These are phyloP conservation scores for Psidium guajava DNA, from an alignment of 345 rosid genomes.

Conservation along the genomic window DNA sequence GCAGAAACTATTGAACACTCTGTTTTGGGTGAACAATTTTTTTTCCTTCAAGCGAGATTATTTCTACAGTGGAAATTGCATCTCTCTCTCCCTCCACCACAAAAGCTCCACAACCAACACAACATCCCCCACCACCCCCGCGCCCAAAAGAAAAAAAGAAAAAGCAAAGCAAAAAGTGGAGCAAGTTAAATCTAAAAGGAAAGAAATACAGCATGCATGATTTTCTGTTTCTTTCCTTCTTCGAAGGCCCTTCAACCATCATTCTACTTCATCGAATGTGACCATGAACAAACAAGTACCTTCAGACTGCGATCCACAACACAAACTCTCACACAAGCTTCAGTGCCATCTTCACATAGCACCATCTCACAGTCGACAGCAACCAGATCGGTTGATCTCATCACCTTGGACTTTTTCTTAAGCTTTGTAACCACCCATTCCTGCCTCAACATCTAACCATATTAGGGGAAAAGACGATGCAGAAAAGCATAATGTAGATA, in stretches of 20 bases:
- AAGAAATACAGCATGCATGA: not conserved
- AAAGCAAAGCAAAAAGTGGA: not conserved
- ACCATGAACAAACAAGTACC: constrained; percentile 22
- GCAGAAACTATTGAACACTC: not conserved
- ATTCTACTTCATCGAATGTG: not conserved
- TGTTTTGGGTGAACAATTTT: not conserved
- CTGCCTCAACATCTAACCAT: constrained; percentile 23
- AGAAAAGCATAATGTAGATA: not conserved
- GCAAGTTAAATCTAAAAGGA: not conserved
- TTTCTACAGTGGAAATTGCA: not conserved
- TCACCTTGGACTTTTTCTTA: constrained; percentile 29
- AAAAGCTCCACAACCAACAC: not conserved
- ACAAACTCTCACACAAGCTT: constrained; percentile 72
- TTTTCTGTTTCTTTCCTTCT: not conserved
- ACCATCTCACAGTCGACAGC: constrained; percentile 99
- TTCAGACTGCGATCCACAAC: constrained; percentile 63
- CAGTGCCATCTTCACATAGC: constrained; percentile 83
- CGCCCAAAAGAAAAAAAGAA: not conserved
- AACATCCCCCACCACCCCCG: not conserved
- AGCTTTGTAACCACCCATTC: constrained; percentile 56
- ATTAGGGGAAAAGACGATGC: not conserved
- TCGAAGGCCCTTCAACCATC: not conserved
- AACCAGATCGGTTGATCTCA: constrained; percentile 32
- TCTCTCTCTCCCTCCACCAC: not conserved
- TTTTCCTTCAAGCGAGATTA: not conserved